Evolutionary conservation across 2,329 filamentous ascomycete genomes (phyloP), one percentile per base, ranked within the genome.

Genomic region (Capronia americana): DNA sequence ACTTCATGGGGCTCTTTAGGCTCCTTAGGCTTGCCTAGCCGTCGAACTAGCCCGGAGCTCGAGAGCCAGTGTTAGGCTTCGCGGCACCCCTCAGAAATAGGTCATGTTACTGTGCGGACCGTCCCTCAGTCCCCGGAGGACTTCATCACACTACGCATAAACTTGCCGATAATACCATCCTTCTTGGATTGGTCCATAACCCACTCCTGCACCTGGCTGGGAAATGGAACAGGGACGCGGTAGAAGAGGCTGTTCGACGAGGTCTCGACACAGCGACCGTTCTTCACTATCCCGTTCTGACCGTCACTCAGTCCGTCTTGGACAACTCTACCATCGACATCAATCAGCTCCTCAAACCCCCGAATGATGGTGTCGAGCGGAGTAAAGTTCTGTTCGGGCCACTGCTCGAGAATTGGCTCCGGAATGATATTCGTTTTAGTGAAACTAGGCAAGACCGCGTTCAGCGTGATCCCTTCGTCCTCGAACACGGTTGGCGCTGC

Each of bases 401-500:
- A 77, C 55, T 70, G 53, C 11, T 69, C 69, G 10, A 70, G 59
- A 1, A 76, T 55, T 1, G 71, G 59, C 23, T 69, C 66, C 1
- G 77, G 75, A 48, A 73, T 73, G 20, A 79, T 67, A 26, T 72
- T 71, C 1, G 77, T 79, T 14, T 73, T 71, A 4, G 78, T 71
- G 46, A 77, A 69, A 4, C 73, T 73, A 4, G 77, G 77, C 51
- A 72, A 72, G 46, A 79, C 73, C 6, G 69, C 70, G 63, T 79
- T 79, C 59, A 79, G 73, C 4, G 74, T 74, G 51, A 79, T 78
- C 28, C 68, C 61, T 54, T 78, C 76, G 46, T 73, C 48, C 30
- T 55, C 38, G 1, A 66, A 24, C 61, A 75, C 74, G 0, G 70
- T 70, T 1, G 73, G 70, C n/a, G 48, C 32, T 8, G 53, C 28